These are phyloP conservation scores for Zygotorulaspora mrakii DNA, from an alignment of 1,139 yeast species.

Conservation along the genomic window DNA sequence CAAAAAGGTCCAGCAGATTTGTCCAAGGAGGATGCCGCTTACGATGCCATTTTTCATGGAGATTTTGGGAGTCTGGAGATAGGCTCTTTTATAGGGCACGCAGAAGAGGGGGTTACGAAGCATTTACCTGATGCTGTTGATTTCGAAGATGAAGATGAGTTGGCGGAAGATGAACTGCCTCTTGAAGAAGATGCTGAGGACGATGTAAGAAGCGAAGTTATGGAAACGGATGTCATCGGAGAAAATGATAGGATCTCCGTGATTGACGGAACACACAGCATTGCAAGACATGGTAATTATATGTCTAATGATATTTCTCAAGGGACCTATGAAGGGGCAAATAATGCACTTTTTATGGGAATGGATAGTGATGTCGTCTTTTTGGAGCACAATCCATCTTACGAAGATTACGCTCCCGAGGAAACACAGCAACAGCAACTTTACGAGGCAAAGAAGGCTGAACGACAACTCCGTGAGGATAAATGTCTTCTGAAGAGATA, in stretches of 20 bases:
- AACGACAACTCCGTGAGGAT: constrained; percentile 26
- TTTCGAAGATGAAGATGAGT: constrained; percentile 90
- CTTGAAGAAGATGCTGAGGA: constrained; percentile 44
- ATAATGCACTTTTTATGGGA: constrained; percentile 31
- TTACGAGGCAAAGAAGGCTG: constrained; percentile 12
- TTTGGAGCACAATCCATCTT: constrained; percentile 21
- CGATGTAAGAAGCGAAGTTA: constrained; percentile 18
- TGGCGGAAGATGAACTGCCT: constrained; percentile 76
- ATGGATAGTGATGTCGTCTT: constrained; percentile 21
- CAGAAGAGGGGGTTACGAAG: constrained; percentile 39
- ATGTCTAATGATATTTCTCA: constrained; percentile 14
- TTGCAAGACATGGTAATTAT: constrained; percentile 9
- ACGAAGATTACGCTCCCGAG: constrained; percentile 16
- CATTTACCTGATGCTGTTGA: constrained; percentile 96
- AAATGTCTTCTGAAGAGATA: constrained; percentile 29
- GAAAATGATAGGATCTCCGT: constrained; percentile 17
- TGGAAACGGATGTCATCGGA: constrained; percentile 20
- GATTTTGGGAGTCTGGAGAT: constrained; percentile 39
- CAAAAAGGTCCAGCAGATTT: constrained; percentile 20
- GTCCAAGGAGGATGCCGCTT: constrained; percentile 40
- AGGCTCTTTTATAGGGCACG: constrained; percentile 31
- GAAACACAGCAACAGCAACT: constrained; percentile 14
- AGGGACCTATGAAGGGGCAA: constrained; percentile 23
- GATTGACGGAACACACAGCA: neutral
- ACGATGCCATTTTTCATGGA: constrained; percentile 38